phyloP scores from a whole-genome alignment of 345 rosid genomes.

The Pistacia vera region DNA sequence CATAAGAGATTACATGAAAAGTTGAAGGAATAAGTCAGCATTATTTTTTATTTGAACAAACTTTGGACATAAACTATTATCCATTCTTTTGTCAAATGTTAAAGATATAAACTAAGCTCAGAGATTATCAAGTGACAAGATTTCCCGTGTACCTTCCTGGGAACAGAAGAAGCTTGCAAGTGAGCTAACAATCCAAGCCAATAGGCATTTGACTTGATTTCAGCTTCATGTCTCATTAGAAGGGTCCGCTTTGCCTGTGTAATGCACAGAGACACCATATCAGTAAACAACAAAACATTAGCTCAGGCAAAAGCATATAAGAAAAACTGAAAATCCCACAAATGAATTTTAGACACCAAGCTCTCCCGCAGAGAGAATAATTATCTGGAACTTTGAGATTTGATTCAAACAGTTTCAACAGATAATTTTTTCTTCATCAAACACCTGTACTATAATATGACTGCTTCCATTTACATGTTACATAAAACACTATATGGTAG shows the following conservation, averaged over 20 bases:
- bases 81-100: constrained; percentile 6
- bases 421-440: too few relatives aligned
- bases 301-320: neutral
- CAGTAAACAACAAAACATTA: too few relatives aligned
- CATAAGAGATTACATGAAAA: neutral
- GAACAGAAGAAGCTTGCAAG: constrained; percentile 93
- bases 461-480: neutral
- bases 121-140: constrained; percentile 8
- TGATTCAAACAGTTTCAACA: too few relatives aligned
- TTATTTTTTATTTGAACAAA: neutral
- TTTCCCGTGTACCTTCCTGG: constrained; percentile 68
- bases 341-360: constrained; percentile 11
- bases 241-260: constrained; percentile 93
- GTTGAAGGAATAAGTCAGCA: neutral
- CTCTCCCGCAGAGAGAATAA: neutral
- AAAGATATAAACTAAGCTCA: constrained; percentile 1
- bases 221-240: constrained; percentile 99
- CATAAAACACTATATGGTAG: neutral
- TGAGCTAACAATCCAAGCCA: constrained; percentile 99
- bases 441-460: neutral
- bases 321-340: constrained; percentile 6
- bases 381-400: neutral
- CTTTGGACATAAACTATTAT: neutral
- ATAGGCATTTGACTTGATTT: constrained; percentile 95
- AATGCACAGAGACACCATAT: constrained; percentile 12